Evolutionary conservation across 495 filamentous ascomycete genomes (phyloP).

Genomic region (Lasiosphaeria miniovina): DNA sequence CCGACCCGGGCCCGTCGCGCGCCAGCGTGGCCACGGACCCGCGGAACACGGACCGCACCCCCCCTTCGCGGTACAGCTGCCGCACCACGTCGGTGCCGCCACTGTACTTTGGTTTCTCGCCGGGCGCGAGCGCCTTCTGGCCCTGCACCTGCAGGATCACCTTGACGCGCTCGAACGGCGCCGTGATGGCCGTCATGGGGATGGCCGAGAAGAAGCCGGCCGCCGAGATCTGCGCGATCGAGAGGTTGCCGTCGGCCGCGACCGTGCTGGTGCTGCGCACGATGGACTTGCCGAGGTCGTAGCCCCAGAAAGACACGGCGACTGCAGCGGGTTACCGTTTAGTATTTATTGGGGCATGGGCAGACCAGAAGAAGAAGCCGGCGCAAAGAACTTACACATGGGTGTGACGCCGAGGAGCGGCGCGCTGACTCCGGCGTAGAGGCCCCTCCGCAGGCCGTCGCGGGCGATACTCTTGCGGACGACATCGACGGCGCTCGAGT

Average conservation of each 20-base stretch:
- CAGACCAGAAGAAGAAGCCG: constrained; percentile 1
- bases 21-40: constrained; percentile 88
- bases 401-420: constrained; percentile 94
- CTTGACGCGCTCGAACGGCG: constrained; percentile 97
- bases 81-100: constrained; percentile 91
- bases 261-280: constrained; percentile 67
- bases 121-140: constrained; percentile 77
- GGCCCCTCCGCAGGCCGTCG: constrained; percentile 76
- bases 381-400: constrained; percentile 73
- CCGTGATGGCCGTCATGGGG: constrained; percentile 96
- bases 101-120: constrained; percentile 88
- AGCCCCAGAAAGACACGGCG: constrained; percentile 98
- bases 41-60: constrained; percentile 85
- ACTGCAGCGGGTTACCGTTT: constrained; percentile 49
- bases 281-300: constrained; percentile 88
- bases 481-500: constrained; percentile 86
- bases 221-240: constrained; percentile 81
- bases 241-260: constrained; percentile 61
- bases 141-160: constrained; percentile 97
- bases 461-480: constrained; percentile 81
- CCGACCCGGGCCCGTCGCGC: constrained; percentile 86
- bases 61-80: constrained; percentile 90
- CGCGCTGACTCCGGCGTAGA: constrained; percentile 97
- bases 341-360: neutral
- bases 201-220: constrained; percentile 98